Base-by-base conservation (phyloP, 306 rosid genomes). In the Quercus variabilis region DNA sequence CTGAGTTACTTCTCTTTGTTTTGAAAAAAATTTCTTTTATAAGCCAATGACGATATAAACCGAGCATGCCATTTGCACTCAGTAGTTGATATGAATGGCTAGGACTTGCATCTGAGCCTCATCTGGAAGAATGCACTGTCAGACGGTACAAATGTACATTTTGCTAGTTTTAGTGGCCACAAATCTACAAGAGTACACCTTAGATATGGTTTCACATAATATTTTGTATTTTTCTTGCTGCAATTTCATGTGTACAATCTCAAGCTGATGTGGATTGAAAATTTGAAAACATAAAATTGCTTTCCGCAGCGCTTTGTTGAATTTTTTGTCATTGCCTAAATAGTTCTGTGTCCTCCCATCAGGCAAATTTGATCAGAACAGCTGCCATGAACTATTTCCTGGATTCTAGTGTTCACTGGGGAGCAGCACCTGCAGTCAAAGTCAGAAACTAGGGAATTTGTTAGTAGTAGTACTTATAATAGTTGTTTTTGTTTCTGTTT, bases 351-450 rank as follows among this genome's bases (percentile, higher is more conserved):
- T 86, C 76, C 77, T 78, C 75, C 51, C 59, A 74, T 77, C 89
- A 96, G 99, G 98, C 98, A 73, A 96, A 90, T 82, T 80, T 88
- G 84, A 93, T 91, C 84, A 93, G 98, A 88, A 89, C 90, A 52
- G 93, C 99, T 69, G 98, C 98, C 56, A 84, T 74, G 62, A 93
- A 91, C 87, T 96, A 93, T 88, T 80, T 93, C 81, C 78, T 96
- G 89, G 93, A 91, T 83, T 90, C 99, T 76, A 94, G 99, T 59
- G 81, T 96, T 84, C 94, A 88, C 55, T 96, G 99, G 99, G 98
- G 99, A 80, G 91, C 97, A 71, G 98, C 98, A 52, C 96, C 99
- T 74, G 92, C 96, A 77, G 90, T 93, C 71, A 96, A 96, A 85
- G 99, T 95, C 78, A 86, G 98, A 81, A 77, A 57, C 78, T 74